Percentiles rank a stretch among this genome's conserved stretches.
These are phyloP conservation scores for Rhododendron vialii DNA, from an alignment of 148 eudicot species.

Conservation along the genomic window DNA sequence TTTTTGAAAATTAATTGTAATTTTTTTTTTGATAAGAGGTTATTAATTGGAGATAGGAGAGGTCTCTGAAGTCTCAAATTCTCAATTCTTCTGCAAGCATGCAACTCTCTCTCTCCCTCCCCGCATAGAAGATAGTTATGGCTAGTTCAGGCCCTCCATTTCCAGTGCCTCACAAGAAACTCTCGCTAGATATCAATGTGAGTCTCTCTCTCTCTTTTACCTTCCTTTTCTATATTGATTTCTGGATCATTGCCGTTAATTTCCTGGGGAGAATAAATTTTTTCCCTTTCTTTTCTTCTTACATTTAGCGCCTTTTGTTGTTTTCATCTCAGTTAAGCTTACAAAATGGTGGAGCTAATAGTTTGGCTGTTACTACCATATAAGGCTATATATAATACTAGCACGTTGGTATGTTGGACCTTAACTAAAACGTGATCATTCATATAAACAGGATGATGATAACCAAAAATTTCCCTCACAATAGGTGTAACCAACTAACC, in stretches of 20 bases:
- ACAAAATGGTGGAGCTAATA: not conserved
- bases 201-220: not conserved
- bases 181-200: conserved; percentile 50
- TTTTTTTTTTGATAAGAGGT: no score
- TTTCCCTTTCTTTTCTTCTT: not conserved
- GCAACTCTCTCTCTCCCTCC: not conserved
- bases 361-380: not conserved
- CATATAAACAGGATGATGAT: not conserved
- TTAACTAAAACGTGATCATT: not conserved
- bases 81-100: not conserved
- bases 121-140: conserved; percentile 9
- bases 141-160: conserved; percentile 33
- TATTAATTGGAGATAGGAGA: no score
- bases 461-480: not conserved
- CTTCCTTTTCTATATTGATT: not conserved
- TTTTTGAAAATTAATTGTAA: no score
- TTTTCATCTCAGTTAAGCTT: not conserved
- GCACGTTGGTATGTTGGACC: not conserved
- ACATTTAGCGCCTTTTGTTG: not conserved
- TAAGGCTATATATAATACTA: no score
- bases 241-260: not conserved
- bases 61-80: not conserved
- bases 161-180: conserved; percentile 51
- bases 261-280: not conserved
- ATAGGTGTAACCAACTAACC: not conserved